Conservation (phyloP, 148 eudicot species). For the Chenopodium berlandieri region DNA sequence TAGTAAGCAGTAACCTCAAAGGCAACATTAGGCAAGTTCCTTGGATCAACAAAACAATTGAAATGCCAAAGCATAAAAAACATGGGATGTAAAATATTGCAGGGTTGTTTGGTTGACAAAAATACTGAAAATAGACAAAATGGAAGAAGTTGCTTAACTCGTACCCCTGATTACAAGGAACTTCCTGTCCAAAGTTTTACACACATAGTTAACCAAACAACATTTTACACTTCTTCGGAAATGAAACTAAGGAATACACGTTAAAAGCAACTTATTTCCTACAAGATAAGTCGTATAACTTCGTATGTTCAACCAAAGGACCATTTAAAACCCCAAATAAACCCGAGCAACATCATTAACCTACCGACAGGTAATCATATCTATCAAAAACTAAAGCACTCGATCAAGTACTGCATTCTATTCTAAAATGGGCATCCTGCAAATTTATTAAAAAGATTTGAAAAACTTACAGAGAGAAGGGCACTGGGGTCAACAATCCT, state of each 20-base stretch:
- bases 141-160: neutral
- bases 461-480: slow-evolving; percentile 59
- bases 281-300: too few relatives aligned
- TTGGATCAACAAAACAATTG: neutral
- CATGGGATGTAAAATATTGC: too few relatives aligned
- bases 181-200: neutral
- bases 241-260: too few relatives aligned
- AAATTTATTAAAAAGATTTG: neutral
- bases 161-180: neutral
- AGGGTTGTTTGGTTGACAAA: neutral
- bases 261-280: too few relatives aligned
- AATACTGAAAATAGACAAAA: too few relatives aligned
- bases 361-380: too few relatives aligned
- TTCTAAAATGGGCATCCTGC: too few relatives aligned
- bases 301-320: neutral
- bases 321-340: too few relatives aligned
- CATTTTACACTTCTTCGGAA: neutral
- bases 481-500: slow-evolving; percentile 74
- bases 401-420: too few relatives aligned
- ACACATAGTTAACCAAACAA: neutral
- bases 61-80: neutral
- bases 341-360: too few relatives aligned
- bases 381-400: too few relatives aligned
- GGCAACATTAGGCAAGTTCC: neutral
- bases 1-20: slow-evolving; percentile 5